A percentile compares a stretch with the other conserved stretches of the same genome.
phyloP scores from a whole-genome alignment of 345 rosid genomes.

The Corchorus capsularis region DNA sequence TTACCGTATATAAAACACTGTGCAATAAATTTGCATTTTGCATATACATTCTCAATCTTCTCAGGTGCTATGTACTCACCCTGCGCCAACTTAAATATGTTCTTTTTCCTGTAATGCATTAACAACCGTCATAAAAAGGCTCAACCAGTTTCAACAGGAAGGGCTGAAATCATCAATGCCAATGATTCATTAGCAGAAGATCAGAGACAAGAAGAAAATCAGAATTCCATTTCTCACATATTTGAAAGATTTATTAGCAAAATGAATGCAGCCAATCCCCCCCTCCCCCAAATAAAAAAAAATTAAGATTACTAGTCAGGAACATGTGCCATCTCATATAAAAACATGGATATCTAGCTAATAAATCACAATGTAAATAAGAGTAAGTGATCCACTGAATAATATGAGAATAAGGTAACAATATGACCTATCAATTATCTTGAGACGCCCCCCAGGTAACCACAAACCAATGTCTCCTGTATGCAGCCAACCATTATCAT shows the following conservation, averaged over 20 bases:
- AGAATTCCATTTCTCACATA: neutral
- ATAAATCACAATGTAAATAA: slow-evolving; percentile 2
- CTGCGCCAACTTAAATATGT: slow-evolving; percentile 95
- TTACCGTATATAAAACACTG: slow-evolving; percentile 88
- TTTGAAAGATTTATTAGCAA: neutral
- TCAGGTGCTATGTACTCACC: slow-evolving; percentile 99
- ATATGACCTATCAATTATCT: slow-evolving; percentile 85
- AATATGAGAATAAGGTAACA: slow-evolving; percentile 11
- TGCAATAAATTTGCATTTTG: slow-evolving; percentile 74
- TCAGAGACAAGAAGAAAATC: neutral
- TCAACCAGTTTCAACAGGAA: neutral
- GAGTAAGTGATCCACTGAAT: neutral
- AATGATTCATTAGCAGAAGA: neutral
- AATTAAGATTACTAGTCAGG: neutral
- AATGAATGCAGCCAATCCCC: neutral
- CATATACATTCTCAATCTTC: slow-evolving; percentile 90
- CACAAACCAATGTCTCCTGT: slow-evolving; percentile 92
- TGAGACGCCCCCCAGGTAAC: slow-evolving; percentile 89
- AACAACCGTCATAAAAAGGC: neutral
- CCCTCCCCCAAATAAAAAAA: neutral
- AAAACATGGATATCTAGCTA: neutral
- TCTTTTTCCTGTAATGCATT: slow-evolving; percentile 53
- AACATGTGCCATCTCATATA: neutral
- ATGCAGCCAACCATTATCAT: slow-evolving; percentile 88
- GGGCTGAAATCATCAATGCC: neutral